A percentile compares a stretch with the other conserved stretches of the same genome.
phyloP scores from a whole-genome alignment of 768 basidiomycete genomes.

The Mycena olivaceomarginata region DNA sequence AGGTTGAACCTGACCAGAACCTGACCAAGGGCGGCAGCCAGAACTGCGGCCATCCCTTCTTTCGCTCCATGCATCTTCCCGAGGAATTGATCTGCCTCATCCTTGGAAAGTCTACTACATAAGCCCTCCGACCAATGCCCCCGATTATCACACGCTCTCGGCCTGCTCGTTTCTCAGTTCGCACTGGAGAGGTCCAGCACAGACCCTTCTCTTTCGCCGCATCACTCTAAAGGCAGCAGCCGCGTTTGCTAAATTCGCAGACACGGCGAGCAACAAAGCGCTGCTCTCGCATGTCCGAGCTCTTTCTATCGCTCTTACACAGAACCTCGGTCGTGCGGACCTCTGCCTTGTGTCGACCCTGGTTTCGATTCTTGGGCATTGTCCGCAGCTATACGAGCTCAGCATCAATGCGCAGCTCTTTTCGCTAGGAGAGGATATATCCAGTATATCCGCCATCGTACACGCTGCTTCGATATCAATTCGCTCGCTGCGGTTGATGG shows the following conservation, averaged over 20 bases:
- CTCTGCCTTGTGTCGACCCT: conserved; percentile 20
- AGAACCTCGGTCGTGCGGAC: background rate
- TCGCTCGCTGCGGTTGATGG: conserved; percentile 46
- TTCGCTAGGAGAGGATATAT: conserved; percentile 3
- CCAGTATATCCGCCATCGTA: conserved; percentile 10
- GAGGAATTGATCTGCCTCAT: conserved; percentile 37
- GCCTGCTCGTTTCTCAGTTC: conserved; percentile 40
- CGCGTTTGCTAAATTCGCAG: conserved; percentile 28
- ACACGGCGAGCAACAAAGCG: background rate
- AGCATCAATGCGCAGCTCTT: conserved; percentile 35
- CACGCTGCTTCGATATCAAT: conserved; percentile 4
- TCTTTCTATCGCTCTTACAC: conserved; percentile 16
- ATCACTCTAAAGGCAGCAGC: conserved; percentile 11
- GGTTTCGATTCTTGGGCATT: conserved; percentile 23
- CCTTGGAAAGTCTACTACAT: conserved; percentile 46
- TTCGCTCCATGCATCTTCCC: conserved; percentile 34
- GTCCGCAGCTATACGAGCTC: conserved; percentile 37
- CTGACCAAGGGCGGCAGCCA: too few relatives aligned
- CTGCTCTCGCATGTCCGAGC: conserved; percentile 33
- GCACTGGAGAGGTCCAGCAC: conserved; percentile 42
- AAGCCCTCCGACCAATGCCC: conserved; percentile 21
- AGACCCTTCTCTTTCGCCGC: conserved; percentile 40
- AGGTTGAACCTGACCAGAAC: too few relatives aligned
- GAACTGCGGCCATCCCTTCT: too few relatives aligned
- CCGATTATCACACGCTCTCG: conserved; percentile 42